Evolutionary conservation across 176 grass and related monocot species (phyloP).

Genomic region (Oryza australiensis): DNA sequence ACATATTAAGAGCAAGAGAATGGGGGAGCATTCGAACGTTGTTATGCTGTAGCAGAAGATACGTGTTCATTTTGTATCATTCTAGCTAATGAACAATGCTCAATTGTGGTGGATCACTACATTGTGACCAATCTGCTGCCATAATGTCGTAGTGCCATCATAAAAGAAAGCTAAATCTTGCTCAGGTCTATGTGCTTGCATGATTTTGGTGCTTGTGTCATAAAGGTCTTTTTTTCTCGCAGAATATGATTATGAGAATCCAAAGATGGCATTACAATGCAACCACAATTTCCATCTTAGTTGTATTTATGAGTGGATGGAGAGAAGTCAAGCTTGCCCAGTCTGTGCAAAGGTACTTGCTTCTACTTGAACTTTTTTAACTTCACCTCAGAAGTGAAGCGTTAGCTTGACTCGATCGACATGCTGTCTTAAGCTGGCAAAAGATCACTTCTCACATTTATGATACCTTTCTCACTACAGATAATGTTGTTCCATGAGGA

Average conservation of each 20-base stretch:
- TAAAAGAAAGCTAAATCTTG: not conserved
- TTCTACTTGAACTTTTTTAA: constrained; percentile 22
- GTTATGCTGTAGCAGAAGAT: constrained; percentile 7
- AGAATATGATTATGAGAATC: constrained; percentile 73
- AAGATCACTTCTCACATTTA: not conserved
- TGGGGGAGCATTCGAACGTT: not conserved
- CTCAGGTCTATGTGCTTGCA: not conserved
- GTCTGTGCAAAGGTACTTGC: constrained; percentile 60
- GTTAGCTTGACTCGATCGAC: not conserved
- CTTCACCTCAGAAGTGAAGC: constrained; percentile 13
- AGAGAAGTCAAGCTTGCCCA: constrained; percentile 72
- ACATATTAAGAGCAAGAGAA: not conserved
- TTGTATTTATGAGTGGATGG: constrained; percentile 93
- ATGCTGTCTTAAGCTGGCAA: not conserved
- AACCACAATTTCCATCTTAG: constrained; percentile 75
- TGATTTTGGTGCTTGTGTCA: not conserved
- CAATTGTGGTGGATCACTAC: constrained; percentile 6
- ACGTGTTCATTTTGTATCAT: constrained; percentile 6
- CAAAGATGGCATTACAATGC: constrained; percentile 62
- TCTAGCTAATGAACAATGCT: not conserved
- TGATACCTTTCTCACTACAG: constrained; percentile 18
- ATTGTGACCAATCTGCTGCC: not conserved
- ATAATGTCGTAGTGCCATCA: not conserved
- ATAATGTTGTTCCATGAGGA: constrained; percentile 66
- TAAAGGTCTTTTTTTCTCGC: not conserved